Evolutionary conservation across 768 basidiomycete species (phyloP).

Genomic region (Gloeopeniophorella convolvens): DNA sequence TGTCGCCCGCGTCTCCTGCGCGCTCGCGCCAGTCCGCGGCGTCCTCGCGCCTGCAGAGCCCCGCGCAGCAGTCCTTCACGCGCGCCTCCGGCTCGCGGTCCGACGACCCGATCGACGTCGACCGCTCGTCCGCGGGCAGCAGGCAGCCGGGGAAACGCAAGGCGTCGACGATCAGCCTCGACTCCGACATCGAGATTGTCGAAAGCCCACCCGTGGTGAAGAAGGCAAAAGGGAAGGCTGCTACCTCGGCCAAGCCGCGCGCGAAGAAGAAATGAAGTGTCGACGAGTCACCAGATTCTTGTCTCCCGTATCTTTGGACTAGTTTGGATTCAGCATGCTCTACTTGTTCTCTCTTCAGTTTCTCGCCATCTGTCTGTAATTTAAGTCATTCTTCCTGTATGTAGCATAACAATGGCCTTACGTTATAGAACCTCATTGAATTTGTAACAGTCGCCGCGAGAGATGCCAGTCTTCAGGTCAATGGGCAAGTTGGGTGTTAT

Average conservation of each 20-base stretch:
- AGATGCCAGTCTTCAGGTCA: too few species aligned
- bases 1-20: slow-evolving; percentile 47
- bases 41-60: slow-evolving; percentile 39
- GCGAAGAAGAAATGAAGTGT: slow-evolving; percentile 20
- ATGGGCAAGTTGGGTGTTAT: too few species aligned
- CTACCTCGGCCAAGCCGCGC: slow-evolving; percentile 21
- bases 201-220: slow-evolving; percentile 23
- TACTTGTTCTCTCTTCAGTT: not conserved
- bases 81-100: slow-evolving; percentile 28
- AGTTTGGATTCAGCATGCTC: not conserved
- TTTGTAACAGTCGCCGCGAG: too few species aligned
- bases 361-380: not conserved
- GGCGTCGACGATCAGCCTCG: slow-evolving; percentile 27
- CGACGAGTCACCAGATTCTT: too few species aligned
- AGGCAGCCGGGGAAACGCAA: slow-evolving; percentile 43
- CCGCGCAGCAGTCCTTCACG: slow-evolving; percentile 32
- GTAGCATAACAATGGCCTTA: too few species aligned
- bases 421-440: too few species aligned
- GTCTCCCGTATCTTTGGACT: not conserved
- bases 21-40: slow-evolving; percentile 32
- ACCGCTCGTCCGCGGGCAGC: slow-evolving; percentile 26
- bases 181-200: slow-evolving; percentile 27
- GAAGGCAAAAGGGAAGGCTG: slow-evolving; percentile 23
- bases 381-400: slow-evolving; percentile 1
- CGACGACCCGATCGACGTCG: slow-evolving; percentile 36